Evolutionary conservation across 2,329 filamentous ascomycete genomes (phyloP), one percentile per base, ranked within the genome.

Genomic region (Hirsutella rhossiliensis): DNA sequence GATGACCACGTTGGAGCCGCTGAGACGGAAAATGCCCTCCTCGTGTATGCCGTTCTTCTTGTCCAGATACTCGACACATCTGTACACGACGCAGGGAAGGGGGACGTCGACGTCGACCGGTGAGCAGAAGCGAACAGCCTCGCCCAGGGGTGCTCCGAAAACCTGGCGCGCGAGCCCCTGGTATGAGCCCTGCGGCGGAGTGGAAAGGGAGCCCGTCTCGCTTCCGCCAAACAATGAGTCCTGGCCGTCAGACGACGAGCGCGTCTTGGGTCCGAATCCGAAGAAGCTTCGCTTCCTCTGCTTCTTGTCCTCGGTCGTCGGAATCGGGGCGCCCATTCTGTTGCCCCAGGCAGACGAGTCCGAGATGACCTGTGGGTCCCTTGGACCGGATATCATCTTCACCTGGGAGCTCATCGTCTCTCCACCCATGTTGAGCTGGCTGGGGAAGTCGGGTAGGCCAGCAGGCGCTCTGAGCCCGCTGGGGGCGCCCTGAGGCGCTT

Each of bases 21-120:
- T 97, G 37, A 98, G 72, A 42, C 92, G 81, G 72, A 98, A 98
- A 37, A 98, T 95, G 38, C 92, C 92, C 63, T 98, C 92, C 61
- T 98, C 92, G 6, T 72, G 73, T 40, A 83, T 73, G 11, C 89
- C 92, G 49, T 85, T 79, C 66, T 89, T 89, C 7, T 78, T 75
- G 51, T 87, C 83, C 17, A 98, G 73, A 61, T 95, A 98, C 61
- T 97, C 87, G 48, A 98, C 85, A 58, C 88, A 96, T 45, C 92
- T 82, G 65, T 94, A 98, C 9, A 97, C 87, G 3, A 98, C 92
- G 7, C 90, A 86, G 1, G 92, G 92, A 27, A 98, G 68, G 27
- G 84, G 81, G 7, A 87, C 79, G 47, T 80, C 76, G 38, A 86
- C 72, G 45, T 87, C 85, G 12, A 70, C 64, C 0, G 88, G 89